Evolutionary conservation across 768 basidiomycete genomes (phyloP).

Genomic region (Mycena galericulata): DNA sequence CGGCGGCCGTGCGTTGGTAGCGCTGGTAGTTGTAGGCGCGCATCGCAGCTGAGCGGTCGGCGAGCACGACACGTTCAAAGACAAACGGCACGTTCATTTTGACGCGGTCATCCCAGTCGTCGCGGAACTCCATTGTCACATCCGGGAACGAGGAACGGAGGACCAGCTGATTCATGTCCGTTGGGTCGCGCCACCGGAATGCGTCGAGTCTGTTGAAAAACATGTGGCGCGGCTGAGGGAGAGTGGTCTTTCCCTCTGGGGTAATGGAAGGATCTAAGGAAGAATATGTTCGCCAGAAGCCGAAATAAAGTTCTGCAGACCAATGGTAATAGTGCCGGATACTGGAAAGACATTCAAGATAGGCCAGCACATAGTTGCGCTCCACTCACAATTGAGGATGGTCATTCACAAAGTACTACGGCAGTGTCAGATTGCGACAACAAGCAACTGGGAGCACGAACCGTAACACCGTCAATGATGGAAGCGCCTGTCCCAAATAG

Average conservation of each 20-base stretch:
- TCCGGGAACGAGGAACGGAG: slow-evolving; percentile 86
- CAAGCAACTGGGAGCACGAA: slow-evolving; percentile 42
- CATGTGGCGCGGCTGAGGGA: slow-evolving; percentile 81
- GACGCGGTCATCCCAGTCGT: slow-evolving; percentile 87
- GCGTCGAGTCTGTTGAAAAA: slow-evolving; percentile 81
- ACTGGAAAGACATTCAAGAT: slow-evolving; percentile 50
- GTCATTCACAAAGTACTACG: slow-evolving; percentile 87
- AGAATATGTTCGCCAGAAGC: slow-evolving; percentile 92
- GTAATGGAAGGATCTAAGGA: slow-evolving; percentile 81
- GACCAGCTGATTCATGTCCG: slow-evolving; percentile 91
- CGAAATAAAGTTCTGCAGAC: slow-evolving; percentile 92
- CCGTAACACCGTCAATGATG: slow-evolving; percentile 80
- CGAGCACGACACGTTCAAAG: slow-evolving; percentile 87
- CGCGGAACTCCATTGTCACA: slow-evolving; percentile 79
- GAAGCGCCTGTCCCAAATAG: slow-evolving; percentile 80
- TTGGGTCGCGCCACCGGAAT: slow-evolving; percentile 91
- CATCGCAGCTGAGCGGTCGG: slow-evolving; percentile 90
- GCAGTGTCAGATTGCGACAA: background rate
- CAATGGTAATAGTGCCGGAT: slow-evolving; percentile 96
- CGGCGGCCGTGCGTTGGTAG: slow-evolving; percentile 82
- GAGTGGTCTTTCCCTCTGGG: slow-evolving; percentile 71
- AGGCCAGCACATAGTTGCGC: background rate
- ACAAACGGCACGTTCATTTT: slow-evolving; percentile 77
- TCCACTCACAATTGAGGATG: slow-evolving; percentile 85
- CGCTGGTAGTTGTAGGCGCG: slow-evolving; percentile 71